phyloP scores from a whole-genome alignment of 352 stramenopile species.

The Globisporangium paddicum region DNA sequence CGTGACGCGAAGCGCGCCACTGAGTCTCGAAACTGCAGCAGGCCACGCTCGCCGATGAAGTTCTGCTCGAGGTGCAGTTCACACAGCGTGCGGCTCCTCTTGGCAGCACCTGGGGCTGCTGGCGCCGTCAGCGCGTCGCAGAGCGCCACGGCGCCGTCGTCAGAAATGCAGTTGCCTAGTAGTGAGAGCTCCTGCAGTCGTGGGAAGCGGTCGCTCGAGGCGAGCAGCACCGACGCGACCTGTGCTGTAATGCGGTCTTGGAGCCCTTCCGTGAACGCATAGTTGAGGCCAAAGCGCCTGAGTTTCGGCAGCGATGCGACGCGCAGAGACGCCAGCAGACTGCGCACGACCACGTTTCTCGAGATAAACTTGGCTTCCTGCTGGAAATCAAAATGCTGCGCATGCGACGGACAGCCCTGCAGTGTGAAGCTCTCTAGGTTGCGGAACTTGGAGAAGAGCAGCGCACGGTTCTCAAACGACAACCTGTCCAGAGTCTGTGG shows the following conservation, averaged over 20 bases:
- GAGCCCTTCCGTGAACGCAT: slow-evolving; percentile 44
- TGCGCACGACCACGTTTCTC: slow-evolving; percentile 36
- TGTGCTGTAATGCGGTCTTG: slow-evolving; percentile 43
- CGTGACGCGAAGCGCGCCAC: slow-evolving; percentile 21
- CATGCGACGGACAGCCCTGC: slow-evolving; percentile 18
- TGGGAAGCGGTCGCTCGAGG: slow-evolving; percentile 25
- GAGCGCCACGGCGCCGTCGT: slow-evolving; percentile 35
- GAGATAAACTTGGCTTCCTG: slow-evolving; percentile 26
- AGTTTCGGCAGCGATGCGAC: slow-evolving; percentile 25
- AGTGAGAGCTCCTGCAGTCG: slow-evolving; percentile 30
- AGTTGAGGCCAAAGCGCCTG: slow-evolving; percentile 25
- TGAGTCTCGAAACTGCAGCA: slow-evolving; percentile 34
- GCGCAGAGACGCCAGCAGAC: slow-evolving; percentile 25
- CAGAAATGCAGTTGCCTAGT: slow-evolving; percentile 51
- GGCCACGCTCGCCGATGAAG: slow-evolving; percentile 48
- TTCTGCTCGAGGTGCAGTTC: slow-evolving; percentile 45
- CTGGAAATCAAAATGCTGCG: slow-evolving; percentile 44
- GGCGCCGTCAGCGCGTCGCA: slow-evolving; percentile 21
- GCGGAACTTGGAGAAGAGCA: slow-evolving; percentile 35
- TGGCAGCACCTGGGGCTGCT: not conserved
- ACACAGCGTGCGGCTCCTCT: not conserved
- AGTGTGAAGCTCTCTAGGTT: slow-evolving; percentile 37
- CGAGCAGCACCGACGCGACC: slow-evolving; percentile 26
- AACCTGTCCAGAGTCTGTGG: slow-evolving; percentile 21
- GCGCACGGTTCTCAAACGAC: slow-evolving; percentile 6